Base-by-base conservation (phyloP, 371 early-diverging fungal species). In the Nematocida parisii region DNA sequence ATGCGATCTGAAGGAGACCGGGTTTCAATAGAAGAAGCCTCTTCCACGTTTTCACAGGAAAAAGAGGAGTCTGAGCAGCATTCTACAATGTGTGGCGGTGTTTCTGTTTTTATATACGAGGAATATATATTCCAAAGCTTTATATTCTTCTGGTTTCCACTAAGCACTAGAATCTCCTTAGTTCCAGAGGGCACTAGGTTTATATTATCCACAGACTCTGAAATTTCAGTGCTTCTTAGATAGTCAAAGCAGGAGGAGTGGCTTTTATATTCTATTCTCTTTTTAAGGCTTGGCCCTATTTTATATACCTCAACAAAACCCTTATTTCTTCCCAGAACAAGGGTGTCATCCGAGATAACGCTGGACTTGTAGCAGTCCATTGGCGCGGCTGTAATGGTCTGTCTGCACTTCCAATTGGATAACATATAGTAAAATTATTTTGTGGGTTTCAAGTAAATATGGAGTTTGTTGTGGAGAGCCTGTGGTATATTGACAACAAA, bases 221-320 rank as follows among this genome's bases (percentile, higher is more conserved):
- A 94, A 73, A 98, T 96, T 86, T 96, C 97, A 86, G 96, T 90
- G 89, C 93, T 93, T 89, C 97, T 96, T 72, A 98, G 90, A 87
- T 96, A 96, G 88, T 98, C 99, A 85, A 98, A 97, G 89, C 95
- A 96, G 45, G 96, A 93, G 86, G 95, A 94, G 89, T 97, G 97
- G 50, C 82, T 81, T 56, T 68, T 50, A 58, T 62, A 72, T 62
- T 81, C 82, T 13, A 72, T 72, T 62, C 66, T 71, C 50, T 73
- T 73, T 44, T 54, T 71, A 20, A 81, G 61, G 52, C 54, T 58
- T 15, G 42, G 15, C 9, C 66, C 73, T 60, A 77, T 70, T 56
- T 70, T 68, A 60, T 77, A 77, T 18, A 77, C 70, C 60, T 77
- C 80, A 2, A 77, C 27, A 57, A 77, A 67, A 0, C 80, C 80